Base-by-base conservation (phyloP, 164 flowering plant genomes). In the Magnolia changhungtana region DNA sequence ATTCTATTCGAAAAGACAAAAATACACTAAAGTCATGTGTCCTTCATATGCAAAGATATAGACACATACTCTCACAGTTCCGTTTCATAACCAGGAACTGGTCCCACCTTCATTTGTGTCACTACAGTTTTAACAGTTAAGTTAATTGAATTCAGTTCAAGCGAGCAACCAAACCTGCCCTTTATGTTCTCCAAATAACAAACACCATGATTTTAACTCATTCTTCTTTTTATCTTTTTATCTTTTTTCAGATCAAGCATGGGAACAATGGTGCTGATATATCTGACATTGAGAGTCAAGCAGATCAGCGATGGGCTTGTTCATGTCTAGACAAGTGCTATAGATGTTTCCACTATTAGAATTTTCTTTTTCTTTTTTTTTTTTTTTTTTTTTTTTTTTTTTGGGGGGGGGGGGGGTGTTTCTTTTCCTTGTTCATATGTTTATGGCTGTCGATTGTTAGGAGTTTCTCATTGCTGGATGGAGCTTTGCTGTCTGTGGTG, bases 241-340 rank as follows among this genome's bases (percentile, higher is more conserved):
- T 52, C 9, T 8, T 37, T 51, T 80, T 84, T 37, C 92, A 92
- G 97, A 86, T 92, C 97, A 63, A 91, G 87, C 73, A 72, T 92
- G 82, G 97, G 97, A 77, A 92, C 97, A 7, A 75, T 91, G 80
- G 73, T 90, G 23, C 76, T 92, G 74, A 92, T 92, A 71, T 91
- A 86, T 81, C 76, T 92, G 82, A 91, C 95, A 5, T 81, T 92
- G 74, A 81, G 91, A 82, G 92, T 89, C 16, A 84, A 86, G 80
- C 91, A 84, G 81, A 78, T 78, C 13, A 80, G 78, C 29, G 91
- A 87, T 55, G 89, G 80, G 8, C 82, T 73, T 49, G 78, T 76
- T 71, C 87, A 68, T 67, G 72, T 64, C 11, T 74, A 45, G 67
- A 61, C 24, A 8, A 64, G 59, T 29, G 31, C 29, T 68, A n/a